Percentiles rank a stretch among this genome's conserved stretches.
Conservation (phyloP, 2,329 filamentous ascomycete species). For the Cephalotrichum gorgonifer region DNA sequence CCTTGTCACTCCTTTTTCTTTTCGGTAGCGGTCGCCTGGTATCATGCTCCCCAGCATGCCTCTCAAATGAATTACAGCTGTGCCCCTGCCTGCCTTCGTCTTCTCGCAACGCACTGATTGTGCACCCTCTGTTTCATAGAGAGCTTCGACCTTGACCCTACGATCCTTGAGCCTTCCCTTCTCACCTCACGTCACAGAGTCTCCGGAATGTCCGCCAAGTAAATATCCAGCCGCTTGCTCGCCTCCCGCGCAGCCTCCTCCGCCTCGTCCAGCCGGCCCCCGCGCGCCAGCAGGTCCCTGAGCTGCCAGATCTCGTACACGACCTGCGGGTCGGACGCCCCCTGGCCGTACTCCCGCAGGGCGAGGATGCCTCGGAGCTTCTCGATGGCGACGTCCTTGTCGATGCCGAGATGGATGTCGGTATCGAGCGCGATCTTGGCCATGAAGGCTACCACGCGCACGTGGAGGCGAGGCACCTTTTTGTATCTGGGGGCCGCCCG, state of each 20-base stretch:
- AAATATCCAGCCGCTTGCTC: neutral
- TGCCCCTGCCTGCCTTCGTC: too few relatives aligned
- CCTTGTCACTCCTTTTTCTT: too few relatives aligned
- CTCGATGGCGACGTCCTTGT: constrained; percentile 6
- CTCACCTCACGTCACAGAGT: too few relatives aligned
- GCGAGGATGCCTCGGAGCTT: constrained; percentile 5
- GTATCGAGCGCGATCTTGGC: neutral
- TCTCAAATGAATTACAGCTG: too few relatives aligned
- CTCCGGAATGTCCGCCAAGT: neutral
- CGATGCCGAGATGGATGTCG: neutral
- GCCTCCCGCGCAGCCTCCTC: neutral
- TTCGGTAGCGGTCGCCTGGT: too few relatives aligned
- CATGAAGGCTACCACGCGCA: constrained; percentile 6
- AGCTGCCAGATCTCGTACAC: constrained; percentile 10
- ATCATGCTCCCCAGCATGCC: too few relatives aligned
- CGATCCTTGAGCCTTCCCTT: too few relatives aligned
- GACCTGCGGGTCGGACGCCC: constrained; percentile 7
- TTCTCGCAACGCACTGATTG: too few relatives aligned
- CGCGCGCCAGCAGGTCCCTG: constrained; percentile 4
- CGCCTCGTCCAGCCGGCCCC: neutral
- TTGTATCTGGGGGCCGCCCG: neutral
- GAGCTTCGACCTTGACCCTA: too few relatives aligned
- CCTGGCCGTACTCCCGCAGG: constrained; percentile 10
- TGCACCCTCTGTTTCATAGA: too few relatives aligned
- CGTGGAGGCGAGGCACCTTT: constrained; percentile 3